Evolutionary conservation across 345 rosid genomes (phyloP).

Genomic region (Acer saccharum): DNA sequence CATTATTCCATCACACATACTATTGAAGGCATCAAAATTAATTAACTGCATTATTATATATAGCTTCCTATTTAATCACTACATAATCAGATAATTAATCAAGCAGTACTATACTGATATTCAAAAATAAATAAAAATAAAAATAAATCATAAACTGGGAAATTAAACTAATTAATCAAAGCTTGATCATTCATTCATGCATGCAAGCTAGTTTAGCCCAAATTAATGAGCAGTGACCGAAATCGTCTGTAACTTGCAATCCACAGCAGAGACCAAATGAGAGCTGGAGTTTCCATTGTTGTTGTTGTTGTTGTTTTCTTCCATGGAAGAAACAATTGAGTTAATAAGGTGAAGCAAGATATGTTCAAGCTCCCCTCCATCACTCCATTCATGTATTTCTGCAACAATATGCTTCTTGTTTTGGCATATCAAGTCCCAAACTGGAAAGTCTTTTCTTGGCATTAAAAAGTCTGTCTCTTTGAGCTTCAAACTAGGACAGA

Average conservation of each 20-base stretch:
- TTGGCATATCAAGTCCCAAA: conserved; percentile 69
- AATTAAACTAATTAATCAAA: background rate
- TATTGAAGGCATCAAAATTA: no score
- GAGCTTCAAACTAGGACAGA: conserved; percentile 78
- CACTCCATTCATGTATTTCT: conserved; percentile 71
- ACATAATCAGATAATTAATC: background rate
- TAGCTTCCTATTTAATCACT: background rate
- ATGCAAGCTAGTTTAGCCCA: conserved; percentile 15
- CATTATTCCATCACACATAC: no score
- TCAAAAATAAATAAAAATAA: background rate
- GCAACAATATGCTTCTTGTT: conserved; percentile 59
- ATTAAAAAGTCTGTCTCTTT: conserved; percentile 50
- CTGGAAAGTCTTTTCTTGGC: conserved; percentile 88
- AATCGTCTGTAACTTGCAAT: conserved; percentile 52
- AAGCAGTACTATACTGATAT: no score
- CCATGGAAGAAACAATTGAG: conserved; percentile 8
- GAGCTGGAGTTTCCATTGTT: background rate
- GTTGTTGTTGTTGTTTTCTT: conserved; percentile 10
- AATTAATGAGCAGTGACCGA: conserved; percentile 29
- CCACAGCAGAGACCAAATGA: conserved; percentile 30
- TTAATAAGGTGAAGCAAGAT: conserved; percentile 40
- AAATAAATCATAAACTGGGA: background rate
- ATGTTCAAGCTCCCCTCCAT: conserved; percentile 61
- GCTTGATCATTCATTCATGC: conserved; percentile 6
- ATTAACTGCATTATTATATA: no score